Base-by-base conservation (phyloP, 352 stramenopile genomes). In the Globisporangium heterothallicum region DNA sequence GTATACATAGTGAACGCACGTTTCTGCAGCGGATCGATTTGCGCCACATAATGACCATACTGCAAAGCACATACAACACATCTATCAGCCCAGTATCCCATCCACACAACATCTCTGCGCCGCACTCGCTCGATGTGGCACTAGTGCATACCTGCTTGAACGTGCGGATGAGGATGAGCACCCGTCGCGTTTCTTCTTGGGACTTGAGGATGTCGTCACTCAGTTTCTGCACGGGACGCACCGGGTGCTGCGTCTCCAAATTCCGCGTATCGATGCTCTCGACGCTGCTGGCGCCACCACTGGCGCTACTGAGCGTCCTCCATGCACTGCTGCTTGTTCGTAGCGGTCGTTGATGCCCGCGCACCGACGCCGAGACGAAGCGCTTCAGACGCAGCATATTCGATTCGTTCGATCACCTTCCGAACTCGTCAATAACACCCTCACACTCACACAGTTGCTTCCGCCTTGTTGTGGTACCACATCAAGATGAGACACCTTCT, bases 1-100 rank as follows among this genome's bases (percentile, higher is more conserved):
- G n/a, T 13, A 40, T 47, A 1, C 0, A 42, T 10, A 40, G 13
- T 25, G 19, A 19, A 56, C 54, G 21, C 59, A 88, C 79, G 68
- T 52, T 92, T 92, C 58, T 87, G 66, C n/a, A 94, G 68, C 30
- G 84, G 84, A 50, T 94, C 82, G 46, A 92, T 92, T 61, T 94
- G 79, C n/a, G 84, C 84, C 12, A 92, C 84, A 49, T 82, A 92
- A 61, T 94, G 84, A 10, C 84, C 84, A 56, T 94, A 92, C 73
- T 86, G 49, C 35, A 12, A 4, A 6, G 8, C 16, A 22, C 18
- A 29, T n/a, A 24, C 16, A 41, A 40, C 19, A 29, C 8, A 25
- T 6, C 13, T 19, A 41, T 30, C 13, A 32, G n/a, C n/a, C n/a
- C n/a, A n/a, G 19, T 9, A 7, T 6, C 40, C 24, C n/a, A 14